Evolutionary conservation across 2,329 filamentous ascomycete species (phyloP).

Genomic region (Aspergillus thermomutatus): DNA sequence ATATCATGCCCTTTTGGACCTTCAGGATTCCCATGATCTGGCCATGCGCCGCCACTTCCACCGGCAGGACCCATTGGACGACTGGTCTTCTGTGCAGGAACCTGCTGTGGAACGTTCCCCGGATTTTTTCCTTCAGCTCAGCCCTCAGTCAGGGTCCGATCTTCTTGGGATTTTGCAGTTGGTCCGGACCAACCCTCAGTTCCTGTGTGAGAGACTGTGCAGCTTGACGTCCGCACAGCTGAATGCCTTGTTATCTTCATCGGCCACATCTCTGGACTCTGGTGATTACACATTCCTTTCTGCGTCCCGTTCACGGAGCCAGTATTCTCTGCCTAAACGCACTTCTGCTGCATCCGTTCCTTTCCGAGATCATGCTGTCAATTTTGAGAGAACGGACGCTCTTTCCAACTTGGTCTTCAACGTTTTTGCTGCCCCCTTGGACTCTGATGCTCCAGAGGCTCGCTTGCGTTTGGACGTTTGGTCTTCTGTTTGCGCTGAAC

Average conservation of each 20-base stretch:
- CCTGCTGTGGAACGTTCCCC: slow-evolving; percentile 32
- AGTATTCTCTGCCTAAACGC: slow-evolving; percentile 49
- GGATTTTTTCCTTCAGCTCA: slow-evolving; percentile 61
- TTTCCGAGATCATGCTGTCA: slow-evolving; percentile 77
- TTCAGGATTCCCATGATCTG: slow-evolving; percentile 42
- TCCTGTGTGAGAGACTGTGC: slow-evolving; percentile 77
- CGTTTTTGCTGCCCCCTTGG: slow-evolving; percentile 81
- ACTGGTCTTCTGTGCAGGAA: slow-evolving; percentile 34
- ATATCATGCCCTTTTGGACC: slow-evolving; percentile 43
- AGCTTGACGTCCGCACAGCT: slow-evolving; percentile 74
- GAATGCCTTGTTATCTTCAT: slow-evolving; percentile 70
- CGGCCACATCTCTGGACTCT: slow-evolving; percentile 74
- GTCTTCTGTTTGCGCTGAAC: slow-evolving; percentile 79
- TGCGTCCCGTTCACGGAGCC: slow-evolving; percentile 51
- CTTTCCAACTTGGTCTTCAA: slow-evolving; percentile 82
- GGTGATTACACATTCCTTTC: slow-evolving; percentile 79
- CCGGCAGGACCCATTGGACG: slow-evolving; percentile 33
- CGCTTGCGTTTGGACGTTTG: slow-evolving; percentile 76
- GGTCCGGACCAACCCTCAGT: slow-evolving; percentile 82
- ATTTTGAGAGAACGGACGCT: slow-evolving; percentile 84
- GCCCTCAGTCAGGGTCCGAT: slow-evolving; percentile 68
- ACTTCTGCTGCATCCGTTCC: slow-evolving; percentile 49
- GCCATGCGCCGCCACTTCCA: slow-evolving; percentile 30
- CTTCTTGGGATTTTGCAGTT: slow-evolving; percentile 77
- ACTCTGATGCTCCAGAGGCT: slow-evolving; percentile 77